A percentile compares a stretch with the other conserved stretches of the same genome.
Evolutionary conservation across 495 filamentous ascomycete genomes (phyloP).

Genomic region (Penicillium ucsense): DNA sequence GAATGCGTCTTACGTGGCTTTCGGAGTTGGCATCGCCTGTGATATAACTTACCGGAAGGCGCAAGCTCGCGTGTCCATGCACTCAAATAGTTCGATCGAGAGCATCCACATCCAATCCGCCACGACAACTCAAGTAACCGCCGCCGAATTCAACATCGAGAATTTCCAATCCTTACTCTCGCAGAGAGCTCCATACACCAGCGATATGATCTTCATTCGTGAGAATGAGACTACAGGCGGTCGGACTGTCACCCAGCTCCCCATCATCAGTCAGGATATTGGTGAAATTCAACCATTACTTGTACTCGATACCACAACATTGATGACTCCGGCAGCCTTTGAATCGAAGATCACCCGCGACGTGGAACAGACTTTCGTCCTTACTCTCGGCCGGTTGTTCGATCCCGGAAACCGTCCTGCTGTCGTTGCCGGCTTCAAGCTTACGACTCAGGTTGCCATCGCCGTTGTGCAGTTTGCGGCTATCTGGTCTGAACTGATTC

Average conservation of each 20-base stretch:
- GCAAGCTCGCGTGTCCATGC: slow-evolving; percentile 25
- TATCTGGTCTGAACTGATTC: slow-evolving; percentile 24
- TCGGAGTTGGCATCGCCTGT: slow-evolving; percentile 27
- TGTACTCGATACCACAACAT: slow-evolving; percentile 22
- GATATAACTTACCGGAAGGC: slow-evolving; percentile 26
- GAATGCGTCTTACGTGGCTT: slow-evolving; percentile 14
- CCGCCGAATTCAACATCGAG: slow-evolving; percentile 23
- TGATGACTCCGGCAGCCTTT: slow-evolving; percentile 27
- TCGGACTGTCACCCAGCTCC: slow-evolving; percentile 25
- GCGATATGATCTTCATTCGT: slow-evolving; percentile 28
- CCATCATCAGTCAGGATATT: slow-evolving; percentile 27
- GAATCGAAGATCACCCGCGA: slow-evolving; percentile 20
- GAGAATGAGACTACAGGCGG: slow-evolving; percentile 21
- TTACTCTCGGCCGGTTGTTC: slow-evolving; percentile 29
- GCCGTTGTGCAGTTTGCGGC: slow-evolving; percentile 25
- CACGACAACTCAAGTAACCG: slow-evolving; percentile 13
- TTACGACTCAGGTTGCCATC: slow-evolving; percentile 23
- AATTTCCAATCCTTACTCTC: slow-evolving; percentile 28
- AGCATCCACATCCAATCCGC: slow-evolving; percentile 12
- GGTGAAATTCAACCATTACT: slow-evolving; percentile 26
- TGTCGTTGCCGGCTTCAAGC: slow-evolving; percentile 14
- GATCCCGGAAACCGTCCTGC: slow-evolving; percentile 20
- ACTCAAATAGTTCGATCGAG: slow-evolving; percentile 33
- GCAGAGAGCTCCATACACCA: slow-evolving; percentile 29
- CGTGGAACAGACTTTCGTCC: slow-evolving; percentile 27